Evolutionary conservation across 2,329 filamentous ascomycete genomes (phyloP), one percentile per base, ranked within the genome.

Genomic region (Paecilomyces fulvus): DNA sequence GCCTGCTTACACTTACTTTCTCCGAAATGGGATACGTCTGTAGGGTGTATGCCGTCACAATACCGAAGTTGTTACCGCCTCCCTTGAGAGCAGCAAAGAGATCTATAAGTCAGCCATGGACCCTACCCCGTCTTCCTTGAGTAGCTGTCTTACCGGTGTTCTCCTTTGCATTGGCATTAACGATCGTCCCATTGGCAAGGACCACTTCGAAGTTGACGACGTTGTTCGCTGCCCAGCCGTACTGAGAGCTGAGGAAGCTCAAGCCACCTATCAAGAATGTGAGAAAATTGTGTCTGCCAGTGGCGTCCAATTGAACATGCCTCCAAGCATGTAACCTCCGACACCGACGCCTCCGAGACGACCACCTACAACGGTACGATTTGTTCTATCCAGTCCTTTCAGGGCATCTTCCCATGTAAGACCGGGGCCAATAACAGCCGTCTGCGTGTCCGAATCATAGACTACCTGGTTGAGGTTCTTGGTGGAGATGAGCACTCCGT

Each of bases 241-340:
- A 77, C 59, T 80, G 71, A 8, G 76, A 73, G 25, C 76, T 77
- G 65, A 83, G 69, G 60, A 80, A 82, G 53, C 79, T 81, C 58
- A 71, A 60, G 9, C 70, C 69, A 53, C 66, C 69, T 72, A 33
- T 0, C 28, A 37, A 23, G 37, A 46, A 66, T 51, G 64, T 61
- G 12, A 30, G 23, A 49, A 23, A 21, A 3, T 49, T 9, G 9
- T 11, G 6, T 20, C 46, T 12, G 28, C 49, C 23, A 17, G 3
- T 50, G 0, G 3, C 8, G 8, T 17, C 10, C 12, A 10, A 14
- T 56, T 61, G 5, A 63, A 64, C 61, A 60, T 69, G 65, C 75
- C 71, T 54, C 76, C 77, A 6, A 79, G 68, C 37, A 79, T 72
- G 49, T 78, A 72, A 3, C 77, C 76, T 43, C 76, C 76, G 17